phyloP scores from a whole-genome alignment of 345 rosid species.

The Melaleuca alternifolia region DNA sequence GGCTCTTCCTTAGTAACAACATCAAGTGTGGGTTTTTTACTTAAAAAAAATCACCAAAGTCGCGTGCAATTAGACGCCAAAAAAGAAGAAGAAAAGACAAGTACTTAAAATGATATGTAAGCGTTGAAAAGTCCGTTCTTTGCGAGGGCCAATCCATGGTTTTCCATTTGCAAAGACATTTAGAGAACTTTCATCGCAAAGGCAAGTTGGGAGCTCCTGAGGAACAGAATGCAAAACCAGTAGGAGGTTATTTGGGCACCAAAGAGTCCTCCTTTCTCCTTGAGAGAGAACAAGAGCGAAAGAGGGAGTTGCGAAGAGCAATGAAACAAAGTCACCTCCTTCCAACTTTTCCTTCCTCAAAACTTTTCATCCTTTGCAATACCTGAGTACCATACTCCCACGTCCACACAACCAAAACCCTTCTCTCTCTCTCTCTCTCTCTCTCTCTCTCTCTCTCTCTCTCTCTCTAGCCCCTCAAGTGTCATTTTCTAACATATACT shows the following conservation, averaged over 20 bases:
- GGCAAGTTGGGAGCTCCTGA: neutral
- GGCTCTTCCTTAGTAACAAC: too few relatives aligned
- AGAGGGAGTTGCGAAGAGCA: neutral
- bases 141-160: neutral
- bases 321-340: neutral
- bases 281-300: neutral
- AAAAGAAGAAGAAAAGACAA: too few relatives aligned
- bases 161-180: neutral
- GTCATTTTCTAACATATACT: conserved; percentile 79
- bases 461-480: conserved; percentile 22
- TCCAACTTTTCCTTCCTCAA: neutral
- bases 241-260: neutral
- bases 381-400: conserved; percentile 14
- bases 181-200: neutral
- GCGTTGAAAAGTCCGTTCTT: too few relatives aligned
- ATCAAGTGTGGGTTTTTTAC: too few relatives aligned
- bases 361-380: conserved; percentile 23
- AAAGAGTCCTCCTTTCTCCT: neutral
- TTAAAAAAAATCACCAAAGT: too few relatives aligned
- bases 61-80: too few relatives aligned
- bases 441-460: too few relatives aligned
- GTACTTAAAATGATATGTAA: too few relatives aligned
- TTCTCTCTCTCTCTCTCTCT: neutral
- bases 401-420: conserved; percentile 40
- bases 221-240: neutral